Evolutionary conservation across 208 protist genomes (phyloP).

Genomic region (Pavlovales sp.): DNA sequence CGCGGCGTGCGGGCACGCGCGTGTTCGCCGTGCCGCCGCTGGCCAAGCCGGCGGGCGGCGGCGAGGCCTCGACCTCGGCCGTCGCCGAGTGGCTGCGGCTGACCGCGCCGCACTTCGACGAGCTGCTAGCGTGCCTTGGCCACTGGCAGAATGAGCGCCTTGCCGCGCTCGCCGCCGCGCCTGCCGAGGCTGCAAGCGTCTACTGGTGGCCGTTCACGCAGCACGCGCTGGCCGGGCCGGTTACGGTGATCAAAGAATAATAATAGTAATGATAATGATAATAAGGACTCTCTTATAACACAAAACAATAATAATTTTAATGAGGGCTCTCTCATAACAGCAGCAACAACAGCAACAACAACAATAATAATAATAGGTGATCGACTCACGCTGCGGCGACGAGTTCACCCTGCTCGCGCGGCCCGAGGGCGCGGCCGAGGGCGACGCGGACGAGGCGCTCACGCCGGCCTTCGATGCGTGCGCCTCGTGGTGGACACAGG

Average conservation of each 20-base stretch:
- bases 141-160: background rate
- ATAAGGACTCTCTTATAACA: too few species aligned
- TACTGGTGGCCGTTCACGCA: constrained; percentile 61
- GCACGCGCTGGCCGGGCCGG: constrained; percentile 29
- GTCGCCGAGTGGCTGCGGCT: background rate
- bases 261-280: too few species aligned
- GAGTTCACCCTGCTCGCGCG: background rate
- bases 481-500: constrained; percentile 34
- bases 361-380: too few species aligned
- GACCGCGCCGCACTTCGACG: background rate
- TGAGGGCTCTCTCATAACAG: too few species aligned
- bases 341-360: too few species aligned
- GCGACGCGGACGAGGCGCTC: background rate
- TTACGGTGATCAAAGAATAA: too few species aligned
- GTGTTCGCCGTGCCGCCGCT: constrained; percentile 25
- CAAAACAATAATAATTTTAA: too few species aligned
- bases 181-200: background rate
- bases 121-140: background rate
- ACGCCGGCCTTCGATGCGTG: background rate
- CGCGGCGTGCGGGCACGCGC: background rate
- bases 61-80: background rate
- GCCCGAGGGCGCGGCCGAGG: too few species aligned
- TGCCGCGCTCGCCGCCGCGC: background rate
- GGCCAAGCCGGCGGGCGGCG: background rate
- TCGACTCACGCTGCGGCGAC: constrained; percentile 46